These are phyloP conservation scores for Thermoascus crustaceus DNA, from an alignment of 2,329 filamentous ascomycete genomes.

Conservation along the genomic window DNA sequence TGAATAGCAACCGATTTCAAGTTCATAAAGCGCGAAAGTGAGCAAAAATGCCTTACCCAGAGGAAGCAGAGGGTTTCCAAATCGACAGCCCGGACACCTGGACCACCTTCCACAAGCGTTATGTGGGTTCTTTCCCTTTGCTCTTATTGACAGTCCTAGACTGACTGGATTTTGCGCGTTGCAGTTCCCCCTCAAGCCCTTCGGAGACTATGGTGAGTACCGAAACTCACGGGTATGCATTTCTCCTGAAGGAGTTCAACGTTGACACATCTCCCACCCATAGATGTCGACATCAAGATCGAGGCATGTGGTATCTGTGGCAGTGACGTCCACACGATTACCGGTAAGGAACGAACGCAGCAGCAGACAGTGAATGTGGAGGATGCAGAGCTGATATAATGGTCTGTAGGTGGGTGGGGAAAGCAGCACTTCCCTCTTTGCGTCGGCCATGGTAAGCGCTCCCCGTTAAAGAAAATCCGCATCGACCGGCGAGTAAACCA, in stretches of 20 bases:
- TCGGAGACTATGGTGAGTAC: constrained; percentile 57
- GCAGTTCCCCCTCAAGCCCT: constrained; percentile 74
- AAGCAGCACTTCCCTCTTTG: constrained; percentile 44
- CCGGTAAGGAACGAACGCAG: constrained; percentile 18
- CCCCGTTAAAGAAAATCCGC: too few species aligned
- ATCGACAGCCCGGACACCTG: constrained; percentile 60
- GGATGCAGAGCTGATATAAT: too few species aligned
- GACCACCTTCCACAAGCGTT: constrained; percentile 50
- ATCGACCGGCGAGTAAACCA: too few species aligned
- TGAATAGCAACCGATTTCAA: too few species aligned
- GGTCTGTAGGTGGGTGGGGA: constrained; percentile 44
- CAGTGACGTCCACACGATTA: constrained; percentile 64
- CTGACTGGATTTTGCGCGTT: too few species aligned
- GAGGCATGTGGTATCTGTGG: constrained; percentile 71
- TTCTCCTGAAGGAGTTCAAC: background rate
- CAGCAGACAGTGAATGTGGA: background rate
- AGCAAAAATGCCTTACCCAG: constrained; percentile 36
- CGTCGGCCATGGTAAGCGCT: constrained; percentile 40
- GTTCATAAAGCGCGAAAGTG: constrained; percentile 6
- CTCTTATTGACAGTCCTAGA: background rate
- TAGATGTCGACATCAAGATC: constrained; percentile 79
- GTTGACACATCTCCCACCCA: background rate
- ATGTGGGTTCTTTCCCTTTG: constrained; percentile 29
- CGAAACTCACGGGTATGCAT: background rate
- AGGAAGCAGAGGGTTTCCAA: constrained; percentile 40